phyloP scores from a whole-genome alignment of 2,329 filamentous ascomycete genomes.

The Xylaria sp. region DNA sequence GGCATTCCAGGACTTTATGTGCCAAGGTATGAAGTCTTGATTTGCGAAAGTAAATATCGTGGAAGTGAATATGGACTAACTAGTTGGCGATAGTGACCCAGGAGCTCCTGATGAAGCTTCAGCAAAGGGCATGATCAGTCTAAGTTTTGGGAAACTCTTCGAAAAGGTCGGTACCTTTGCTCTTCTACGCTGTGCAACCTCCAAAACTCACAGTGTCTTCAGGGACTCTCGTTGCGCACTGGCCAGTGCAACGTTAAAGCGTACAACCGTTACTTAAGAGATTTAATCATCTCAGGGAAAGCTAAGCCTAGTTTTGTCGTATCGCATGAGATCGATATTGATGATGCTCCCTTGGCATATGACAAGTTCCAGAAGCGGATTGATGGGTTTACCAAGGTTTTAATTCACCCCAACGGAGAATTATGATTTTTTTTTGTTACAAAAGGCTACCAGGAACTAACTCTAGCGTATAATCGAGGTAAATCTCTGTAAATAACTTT shows the following conservation, averaged over 20 bases:
- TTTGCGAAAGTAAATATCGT: not conserved
- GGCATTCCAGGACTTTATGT: constrained; percentile 22
- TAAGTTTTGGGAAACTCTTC: constrained; percentile 26
- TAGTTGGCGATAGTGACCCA: constrained; percentile 11
- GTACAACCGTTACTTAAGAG: constrained; percentile 27
- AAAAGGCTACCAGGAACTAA: not conserved
- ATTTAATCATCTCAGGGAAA: constrained; percentile 27
- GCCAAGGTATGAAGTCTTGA: constrained; percentile 6
- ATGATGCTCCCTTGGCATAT: constrained; percentile 19
- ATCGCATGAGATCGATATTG: constrained; percentile 24
- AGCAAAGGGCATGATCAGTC: constrained; percentile 19
- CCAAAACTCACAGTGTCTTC: not conserved
- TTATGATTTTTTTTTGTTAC: not conserved
- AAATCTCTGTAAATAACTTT: not conserved
- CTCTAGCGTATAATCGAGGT: not conserved
- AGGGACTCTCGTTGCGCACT: constrained; percentile 20
- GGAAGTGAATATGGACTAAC: not conserved
- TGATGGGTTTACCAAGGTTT: constrained; percentile 24
- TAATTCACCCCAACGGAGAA: constrained; percentile 25
- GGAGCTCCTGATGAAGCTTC: constrained; percentile 18
- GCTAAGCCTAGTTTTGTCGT: constrained; percentile 28
- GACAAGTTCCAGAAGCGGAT: constrained; percentile 29
- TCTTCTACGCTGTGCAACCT: not conserved
- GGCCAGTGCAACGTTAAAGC: constrained; percentile 29
- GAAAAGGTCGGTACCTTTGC: constrained; percentile 15